Conservation (phyloP, 2,329 filamentous ascomycete species). For the Colletotrichum siamense region DNA sequence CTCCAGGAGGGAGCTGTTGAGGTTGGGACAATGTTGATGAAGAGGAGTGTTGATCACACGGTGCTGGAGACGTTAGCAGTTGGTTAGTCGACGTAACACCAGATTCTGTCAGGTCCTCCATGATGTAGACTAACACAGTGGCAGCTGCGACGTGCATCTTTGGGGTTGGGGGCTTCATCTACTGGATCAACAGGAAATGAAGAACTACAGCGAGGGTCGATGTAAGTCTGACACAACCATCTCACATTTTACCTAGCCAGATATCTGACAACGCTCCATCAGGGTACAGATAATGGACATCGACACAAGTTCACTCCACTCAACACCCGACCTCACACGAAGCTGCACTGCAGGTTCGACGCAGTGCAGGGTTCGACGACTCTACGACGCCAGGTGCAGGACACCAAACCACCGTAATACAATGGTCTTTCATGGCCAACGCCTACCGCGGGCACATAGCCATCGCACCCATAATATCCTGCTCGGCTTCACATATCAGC, state of each 20-base stretch:
- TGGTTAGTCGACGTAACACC: background rate
- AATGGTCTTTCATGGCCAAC: accelerated
- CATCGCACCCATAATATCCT: background rate
- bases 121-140: background rate
- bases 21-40: constrained; percentile 11
- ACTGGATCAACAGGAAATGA: constrained; percentile 15
- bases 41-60: constrained; percentile 15
- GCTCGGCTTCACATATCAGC: background rate
- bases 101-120: background rate
- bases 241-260: too few species aligned
- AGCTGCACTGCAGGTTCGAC: background rate
- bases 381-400: background rate
- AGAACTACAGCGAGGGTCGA: background rate
- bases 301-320: background rate
- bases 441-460: background rate
- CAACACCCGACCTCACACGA: background rate
- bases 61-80: constrained; percentile 18
- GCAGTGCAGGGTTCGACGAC: background rate
- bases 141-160: background rate
- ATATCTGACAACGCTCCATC: background rate
- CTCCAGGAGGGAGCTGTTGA: constrained; percentile 4
- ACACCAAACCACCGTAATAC: background rate
- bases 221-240: background rate
- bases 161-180: constrained; percentile 18
- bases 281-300: background rate